phyloP scores from a whole-genome alignment of 352 stramenopile genomes.

The Phytophthora fragariaefolia region DNA sequence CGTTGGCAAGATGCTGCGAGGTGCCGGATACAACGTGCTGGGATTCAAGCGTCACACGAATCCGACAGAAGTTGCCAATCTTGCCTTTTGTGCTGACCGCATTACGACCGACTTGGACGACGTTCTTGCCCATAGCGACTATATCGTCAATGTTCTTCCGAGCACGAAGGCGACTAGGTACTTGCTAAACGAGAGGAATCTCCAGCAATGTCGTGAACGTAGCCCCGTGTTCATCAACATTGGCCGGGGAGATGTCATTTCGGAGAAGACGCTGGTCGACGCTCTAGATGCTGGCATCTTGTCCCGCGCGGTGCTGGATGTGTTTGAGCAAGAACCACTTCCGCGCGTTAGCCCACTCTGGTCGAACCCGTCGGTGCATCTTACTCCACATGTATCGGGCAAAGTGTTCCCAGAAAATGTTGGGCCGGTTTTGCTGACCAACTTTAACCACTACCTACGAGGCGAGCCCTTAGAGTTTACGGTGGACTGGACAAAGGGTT shows the following conservation, averaged over 20 bases:
- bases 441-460: constrained; percentile 37
- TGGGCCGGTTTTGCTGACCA: constrained; percentile 60
- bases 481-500: constrained; percentile 14
- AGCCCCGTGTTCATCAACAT: constrained; percentile 87
- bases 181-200: constrained; percentile 59
- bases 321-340: constrained; percentile 48
- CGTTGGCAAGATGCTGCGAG: constrained; percentile 50
- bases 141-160: constrained; percentile 81
- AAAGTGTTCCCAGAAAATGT: constrained; percentile 72
- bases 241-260: constrained; percentile 81
- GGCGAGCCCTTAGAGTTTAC: constrained; percentile 14
- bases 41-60: constrained; percentile 62
- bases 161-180: constrained; percentile 68
- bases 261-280: constrained; percentile 51
- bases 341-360: constrained; percentile 55
- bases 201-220: constrained; percentile 50
- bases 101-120: constrained; percentile 53
- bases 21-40: constrained; percentile 60
- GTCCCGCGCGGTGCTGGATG: constrained; percentile 48
- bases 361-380: constrained; percentile 49
- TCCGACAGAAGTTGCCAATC: background rate
- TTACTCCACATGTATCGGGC: constrained; percentile 79
- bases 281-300: constrained; percentile 65
- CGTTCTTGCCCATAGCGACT: constrained; percentile 58
- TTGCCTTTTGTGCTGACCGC: constrained; percentile 32